Conservation (phyloP, 2,329 filamentous ascomycete genomes). For the Neonectria faginata region DNA sequence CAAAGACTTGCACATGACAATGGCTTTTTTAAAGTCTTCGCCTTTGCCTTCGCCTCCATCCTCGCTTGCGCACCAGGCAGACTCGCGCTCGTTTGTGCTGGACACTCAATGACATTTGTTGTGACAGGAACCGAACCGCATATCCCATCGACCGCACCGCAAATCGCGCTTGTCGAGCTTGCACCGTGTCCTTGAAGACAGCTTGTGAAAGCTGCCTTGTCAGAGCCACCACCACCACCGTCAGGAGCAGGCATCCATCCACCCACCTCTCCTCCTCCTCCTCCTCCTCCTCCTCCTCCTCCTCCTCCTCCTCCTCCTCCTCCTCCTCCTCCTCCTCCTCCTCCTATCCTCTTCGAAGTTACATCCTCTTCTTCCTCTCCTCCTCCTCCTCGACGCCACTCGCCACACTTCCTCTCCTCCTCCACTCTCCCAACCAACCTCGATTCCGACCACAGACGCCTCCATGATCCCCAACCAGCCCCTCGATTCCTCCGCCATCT, state of each 20-base stretch:
- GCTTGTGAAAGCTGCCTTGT: constrained; percentile 26
- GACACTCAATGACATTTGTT: constrained; percentile 16
- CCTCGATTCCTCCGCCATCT: constrained; percentile 31
- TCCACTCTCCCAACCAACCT: neutral
- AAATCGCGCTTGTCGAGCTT: constrained; percentile 3
- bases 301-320: neutral
- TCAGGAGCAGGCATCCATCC: constrained; percentile 23
- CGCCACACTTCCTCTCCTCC: neutral
- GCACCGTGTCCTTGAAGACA: constrained; percentile 19
- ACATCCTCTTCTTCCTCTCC: neutral
- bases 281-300: neutral
- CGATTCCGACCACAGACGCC: constrained; percentile 4
- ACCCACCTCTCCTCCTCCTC: neutral
- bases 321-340: neutral
- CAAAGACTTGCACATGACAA: constrained; percentile 26
- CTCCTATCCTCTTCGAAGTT: neutral
- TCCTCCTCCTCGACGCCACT: neutral
- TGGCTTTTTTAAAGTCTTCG: constrained; percentile 10
- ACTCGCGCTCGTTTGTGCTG: constrained; percentile 9
- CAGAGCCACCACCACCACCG: constrained; percentile 11
- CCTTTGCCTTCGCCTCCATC: constrained; percentile 3
- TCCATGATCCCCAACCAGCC: constrained; percentile 42
- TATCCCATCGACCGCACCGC: neutral
- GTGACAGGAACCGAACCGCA: constrained; percentile 10
- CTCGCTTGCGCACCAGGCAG: constrained; percentile 8